A percentile compares a stretch with the other conserved stretches of the same genome.
Evolutionary conservation across 208 protist genomes (phyloP).

Genomic region (Leishmania amazonensis): DNA sequence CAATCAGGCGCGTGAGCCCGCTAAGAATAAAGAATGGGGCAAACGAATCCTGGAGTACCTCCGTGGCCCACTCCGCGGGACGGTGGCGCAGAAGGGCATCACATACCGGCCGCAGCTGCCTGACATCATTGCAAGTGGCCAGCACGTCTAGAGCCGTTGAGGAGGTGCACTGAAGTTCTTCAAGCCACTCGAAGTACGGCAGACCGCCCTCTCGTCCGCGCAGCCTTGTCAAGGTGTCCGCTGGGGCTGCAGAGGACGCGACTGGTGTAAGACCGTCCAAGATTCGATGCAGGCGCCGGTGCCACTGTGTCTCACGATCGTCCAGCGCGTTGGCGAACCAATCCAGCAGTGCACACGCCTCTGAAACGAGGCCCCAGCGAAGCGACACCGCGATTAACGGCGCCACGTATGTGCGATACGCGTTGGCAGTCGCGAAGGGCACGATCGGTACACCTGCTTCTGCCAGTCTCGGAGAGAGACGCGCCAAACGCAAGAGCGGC

Average conservation of each 20-base stretch:
- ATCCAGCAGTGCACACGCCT: constrained; percentile 32
- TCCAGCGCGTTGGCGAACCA: constrained; percentile 16
- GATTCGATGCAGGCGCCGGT: constrained; percentile 12
- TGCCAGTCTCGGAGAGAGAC: constrained; percentile 2
- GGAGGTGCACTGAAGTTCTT: constrained; percentile 2
- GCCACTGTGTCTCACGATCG: constrained; percentile 20
- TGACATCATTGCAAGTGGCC: constrained; percentile 9
- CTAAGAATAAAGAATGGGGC: constrained; percentile 35
- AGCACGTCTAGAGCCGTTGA: constrained; percentile 33
- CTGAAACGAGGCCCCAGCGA: constrained; percentile 17
- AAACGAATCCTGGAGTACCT: constrained; percentile 48
- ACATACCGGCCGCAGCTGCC: constrained; percentile 38
- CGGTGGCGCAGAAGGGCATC: constrained; percentile 39
- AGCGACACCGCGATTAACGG: constrained; percentile 24
- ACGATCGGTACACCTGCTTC: constrained; percentile 2
- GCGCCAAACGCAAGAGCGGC: constrained; percentile 5
- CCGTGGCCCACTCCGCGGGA: constrained; percentile 17
- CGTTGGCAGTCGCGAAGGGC: background rate
- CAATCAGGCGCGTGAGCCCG: constrained; percentile 31
- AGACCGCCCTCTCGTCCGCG: background rate
- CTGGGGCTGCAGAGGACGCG: background rate
- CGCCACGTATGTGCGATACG: constrained; percentile 11
- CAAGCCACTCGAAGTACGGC: constrained; percentile 13
- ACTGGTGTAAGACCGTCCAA: background rate
- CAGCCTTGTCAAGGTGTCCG: background rate